Percentiles rank a stretch among this genome's conserved stretches.
Evolutionary conservation across 148 eudicot genomes (phyloP).

Genomic region (Pouteria glomerata): DNA sequence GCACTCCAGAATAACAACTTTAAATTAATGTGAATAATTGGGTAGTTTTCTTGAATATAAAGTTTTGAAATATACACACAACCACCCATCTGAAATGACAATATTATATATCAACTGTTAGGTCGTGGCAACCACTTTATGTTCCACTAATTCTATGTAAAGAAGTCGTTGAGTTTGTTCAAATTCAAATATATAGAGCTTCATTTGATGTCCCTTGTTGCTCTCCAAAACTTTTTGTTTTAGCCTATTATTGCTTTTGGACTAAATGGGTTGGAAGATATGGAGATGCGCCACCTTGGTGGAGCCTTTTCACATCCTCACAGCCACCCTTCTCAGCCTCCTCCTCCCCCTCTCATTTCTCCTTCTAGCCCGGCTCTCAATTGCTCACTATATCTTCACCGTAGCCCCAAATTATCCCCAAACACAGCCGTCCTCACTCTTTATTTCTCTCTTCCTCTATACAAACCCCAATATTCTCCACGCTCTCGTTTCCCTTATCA

Average conservation of each 20-base stretch:
- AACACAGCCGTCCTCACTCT: conserved; percentile 11
- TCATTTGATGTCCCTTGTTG: conserved; percentile 8
- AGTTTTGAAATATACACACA: background rate
- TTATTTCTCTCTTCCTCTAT: conserved; percentile 33
- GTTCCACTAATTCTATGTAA: conserved; percentile 1
- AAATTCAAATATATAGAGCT: conserved; percentile 10
- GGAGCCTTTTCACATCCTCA: conserved; percentile 40
- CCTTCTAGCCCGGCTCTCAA: conserved; percentile 63
- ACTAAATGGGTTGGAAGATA: conserved; percentile 33
- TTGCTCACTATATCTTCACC: conserved; percentile 42
- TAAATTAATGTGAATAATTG: background rate
- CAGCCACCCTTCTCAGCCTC: conserved; percentile 64
- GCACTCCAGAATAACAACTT: too few species aligned
- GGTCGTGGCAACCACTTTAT: conserved; percentile 52
- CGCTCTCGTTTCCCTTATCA: conserved; percentile 35
- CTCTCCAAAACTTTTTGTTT: conserved; percentile 17
- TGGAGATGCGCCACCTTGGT: conserved; percentile 24
- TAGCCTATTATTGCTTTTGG: conserved; percentile 2
- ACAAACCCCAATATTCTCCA: conserved; percentile 50
- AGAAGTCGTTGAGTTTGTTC: background rate
- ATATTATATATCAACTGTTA: conserved; percentile 9
- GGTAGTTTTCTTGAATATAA: background rate
- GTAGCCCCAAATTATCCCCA: conserved; percentile 19
- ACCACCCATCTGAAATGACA: background rate
- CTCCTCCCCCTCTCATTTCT: conserved; percentile 79